Conservation (phyloP, 345 rosid genomes). For the Salix suchowensis region DNA sequence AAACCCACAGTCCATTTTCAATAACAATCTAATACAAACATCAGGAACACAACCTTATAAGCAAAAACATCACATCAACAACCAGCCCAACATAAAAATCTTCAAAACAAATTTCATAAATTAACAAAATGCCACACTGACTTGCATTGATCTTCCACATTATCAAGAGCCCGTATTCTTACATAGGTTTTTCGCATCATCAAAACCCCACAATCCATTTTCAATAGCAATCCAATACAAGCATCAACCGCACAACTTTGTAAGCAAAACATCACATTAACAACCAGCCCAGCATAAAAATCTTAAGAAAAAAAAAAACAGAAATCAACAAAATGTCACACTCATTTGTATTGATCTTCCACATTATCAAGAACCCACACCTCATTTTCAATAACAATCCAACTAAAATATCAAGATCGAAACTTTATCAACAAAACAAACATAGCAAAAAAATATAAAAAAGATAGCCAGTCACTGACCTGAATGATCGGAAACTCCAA, state of each 20-base stretch:
- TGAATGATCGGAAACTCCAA: slow-evolving; percentile 87
- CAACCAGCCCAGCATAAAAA: background rate
- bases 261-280: background rate
- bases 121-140: background rate
- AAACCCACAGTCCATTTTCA: background rate
- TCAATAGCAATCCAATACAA: background rate
- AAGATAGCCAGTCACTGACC: slow-evolving; percentile 27
- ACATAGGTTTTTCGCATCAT: background rate
- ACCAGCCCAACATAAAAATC: background rate
- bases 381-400: background rate
- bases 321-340: background rate
- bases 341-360: background rate
- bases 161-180: background rate
- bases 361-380: background rate
- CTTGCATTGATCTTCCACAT: background rate
- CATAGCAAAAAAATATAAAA: background rate
- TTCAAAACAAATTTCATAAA: background rate
- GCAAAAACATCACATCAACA: background rate
- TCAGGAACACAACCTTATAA: background rate
- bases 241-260: background rate
- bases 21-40: background rate
- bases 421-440: background rate
- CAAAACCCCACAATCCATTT: background rate
- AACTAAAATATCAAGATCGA: background rate
- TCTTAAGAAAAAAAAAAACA: background rate